A percentile compares a stretch with the other conserved stretches of the same genome.
Evolutionary conservation across 1,284 basidiomycete species (phyloP).

Genomic region (Melampsora abietis-canadensis): DNA sequence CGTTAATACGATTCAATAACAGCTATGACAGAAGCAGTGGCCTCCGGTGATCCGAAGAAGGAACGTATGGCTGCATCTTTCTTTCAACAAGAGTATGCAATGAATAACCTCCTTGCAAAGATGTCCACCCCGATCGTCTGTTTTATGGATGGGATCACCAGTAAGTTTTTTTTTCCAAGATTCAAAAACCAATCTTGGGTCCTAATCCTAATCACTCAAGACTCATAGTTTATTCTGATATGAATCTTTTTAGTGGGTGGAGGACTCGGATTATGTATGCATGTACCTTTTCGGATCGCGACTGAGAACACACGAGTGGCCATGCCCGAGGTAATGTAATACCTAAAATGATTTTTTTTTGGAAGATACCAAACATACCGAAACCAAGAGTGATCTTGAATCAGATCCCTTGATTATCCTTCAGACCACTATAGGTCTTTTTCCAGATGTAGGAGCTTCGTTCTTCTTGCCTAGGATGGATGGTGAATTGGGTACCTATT

Average conservation of each 20-base stretch:
- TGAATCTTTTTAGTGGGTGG: slow-evolving; percentile 75
- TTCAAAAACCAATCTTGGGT: background rate
- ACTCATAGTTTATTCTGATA: background rate
- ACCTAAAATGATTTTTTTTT: background rate
- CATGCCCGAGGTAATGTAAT: slow-evolving; percentile 72
- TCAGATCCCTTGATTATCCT: background rate
- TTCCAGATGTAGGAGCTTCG: slow-evolving; percentile 86
- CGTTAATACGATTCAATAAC: background rate
- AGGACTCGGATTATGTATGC: slow-evolving; percentile 83
- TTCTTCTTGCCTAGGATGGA: slow-evolving; percentile 86
- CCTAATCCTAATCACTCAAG: background rate
- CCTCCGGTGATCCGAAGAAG: slow-evolving; percentile 44
- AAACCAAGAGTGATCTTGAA: no score
- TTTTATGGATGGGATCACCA: slow-evolving; percentile 84
- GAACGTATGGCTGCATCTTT: slow-evolving; percentile 68
- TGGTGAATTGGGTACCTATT: slow-evolving; percentile 85
- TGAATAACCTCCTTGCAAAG: slow-evolving; percentile 78
- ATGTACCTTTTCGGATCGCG: slow-evolving; percentile 85
- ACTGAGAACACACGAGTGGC: slow-evolving; percentile 88
- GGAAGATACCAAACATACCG: no score
- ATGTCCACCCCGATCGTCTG: slow-evolving; percentile 82
- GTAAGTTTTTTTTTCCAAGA: slow-evolving; percentile 60
- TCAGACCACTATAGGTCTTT: slow-evolving; percentile 56
- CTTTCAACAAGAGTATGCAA: slow-evolving; percentile 89
- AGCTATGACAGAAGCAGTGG: slow-evolving; percentile 48